Evolutionary conservation across 2,329 filamentous ascomycete species (phyloP), one percentile per base, ranked within the genome.

Genomic region (Thelonectria blattea): DNA sequence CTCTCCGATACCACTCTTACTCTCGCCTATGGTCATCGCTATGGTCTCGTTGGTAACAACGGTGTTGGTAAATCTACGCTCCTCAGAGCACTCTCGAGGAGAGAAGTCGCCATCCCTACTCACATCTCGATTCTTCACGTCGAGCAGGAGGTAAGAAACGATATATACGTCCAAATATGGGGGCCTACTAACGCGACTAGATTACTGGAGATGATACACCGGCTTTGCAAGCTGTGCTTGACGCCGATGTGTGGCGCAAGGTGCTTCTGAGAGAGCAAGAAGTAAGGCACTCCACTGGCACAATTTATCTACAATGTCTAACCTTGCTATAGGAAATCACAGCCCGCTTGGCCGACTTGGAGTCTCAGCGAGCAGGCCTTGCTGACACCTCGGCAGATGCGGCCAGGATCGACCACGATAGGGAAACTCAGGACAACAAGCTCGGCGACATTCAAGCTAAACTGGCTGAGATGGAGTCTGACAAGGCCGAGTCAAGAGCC

Each of bases 121-220:
- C 94, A 99, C 70, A 99, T 99, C 66, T 97, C 95, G 11, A 99
- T 99, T 85, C 86, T 99, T 17, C 95, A 99, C 82, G 95, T 99
- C 52, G 95, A 98, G 76, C 95, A 99, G 84, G 95, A 99, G 83
- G 91, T 92, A 78, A 72, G 79, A 71, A 22, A n/a, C 20, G n/a
- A 2, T 2, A 8, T 3, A 20, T 1, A 1, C 12, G 3, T 46
- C 2, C 7, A 5, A 10, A 11, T 24, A 14, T 24, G 11, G 15
- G 11, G 15, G 10, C 15, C 11, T 43, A 10, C 66, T 71, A 48
- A 72, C 62, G 45, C 42, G 43, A 18, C 5, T 69, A 95, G 90
- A 94, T 99, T 72, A 91, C 85, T 60, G 95, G 95, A 75, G 95
- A 99, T 74, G 95, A 99, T 73, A 99, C 95, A 1, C 89, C 94